Conservation (phyloP, 495 filamentous ascomycete species). For the Niebla homalea region DNA sequence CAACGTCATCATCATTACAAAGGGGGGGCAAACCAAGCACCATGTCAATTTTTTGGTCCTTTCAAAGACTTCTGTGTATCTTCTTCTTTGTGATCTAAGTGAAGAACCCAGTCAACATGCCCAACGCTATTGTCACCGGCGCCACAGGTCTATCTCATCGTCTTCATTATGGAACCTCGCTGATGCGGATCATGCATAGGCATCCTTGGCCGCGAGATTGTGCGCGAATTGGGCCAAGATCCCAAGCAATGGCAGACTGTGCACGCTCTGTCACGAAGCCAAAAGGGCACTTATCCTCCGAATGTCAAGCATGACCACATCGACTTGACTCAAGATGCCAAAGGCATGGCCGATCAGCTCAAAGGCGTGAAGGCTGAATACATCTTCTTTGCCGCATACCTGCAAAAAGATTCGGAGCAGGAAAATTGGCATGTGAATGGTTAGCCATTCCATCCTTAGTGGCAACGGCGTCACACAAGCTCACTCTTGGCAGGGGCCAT, state of each 20-base stretch:
- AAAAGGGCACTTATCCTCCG: conserved; percentile 26
- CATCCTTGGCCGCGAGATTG: conserved; percentile 35
- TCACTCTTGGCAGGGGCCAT: conserved; percentile 19
- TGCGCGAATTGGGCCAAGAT: conserved; percentile 27
- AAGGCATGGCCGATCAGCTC: conserved; percentile 31
- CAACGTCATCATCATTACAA: not conserved
- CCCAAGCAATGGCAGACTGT: conserved; percentile 28
- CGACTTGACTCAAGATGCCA: conserved; percentile 28
- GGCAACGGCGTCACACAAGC: too few relatives aligned
- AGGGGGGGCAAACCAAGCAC: too few relatives aligned
- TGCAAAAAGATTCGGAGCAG: conserved; percentile 29
- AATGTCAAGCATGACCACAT: conserved; percentile 33
- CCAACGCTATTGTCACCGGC: conserved; percentile 29
- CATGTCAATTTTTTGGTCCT: not conserved
- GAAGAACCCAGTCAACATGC: conserved; percentile 13
- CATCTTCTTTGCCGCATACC: conserved; percentile 37
- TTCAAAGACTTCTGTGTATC: not conserved
- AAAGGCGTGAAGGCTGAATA: conserved; percentile 31
- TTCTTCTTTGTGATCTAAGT: not conserved
- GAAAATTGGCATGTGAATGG: conserved; percentile 31
- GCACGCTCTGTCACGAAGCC: conserved; percentile 31
- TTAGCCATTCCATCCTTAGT: too few relatives aligned
- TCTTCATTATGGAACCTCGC: not conserved
- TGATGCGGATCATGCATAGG: conserved; percentile 15
- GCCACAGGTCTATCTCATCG: conserved; percentile 24